Evolutionary conservation across 352 stramenopile species (phyloP), one percentile per base, ranked within the genome.

Genomic region (Pythium insidiosum): DNA sequence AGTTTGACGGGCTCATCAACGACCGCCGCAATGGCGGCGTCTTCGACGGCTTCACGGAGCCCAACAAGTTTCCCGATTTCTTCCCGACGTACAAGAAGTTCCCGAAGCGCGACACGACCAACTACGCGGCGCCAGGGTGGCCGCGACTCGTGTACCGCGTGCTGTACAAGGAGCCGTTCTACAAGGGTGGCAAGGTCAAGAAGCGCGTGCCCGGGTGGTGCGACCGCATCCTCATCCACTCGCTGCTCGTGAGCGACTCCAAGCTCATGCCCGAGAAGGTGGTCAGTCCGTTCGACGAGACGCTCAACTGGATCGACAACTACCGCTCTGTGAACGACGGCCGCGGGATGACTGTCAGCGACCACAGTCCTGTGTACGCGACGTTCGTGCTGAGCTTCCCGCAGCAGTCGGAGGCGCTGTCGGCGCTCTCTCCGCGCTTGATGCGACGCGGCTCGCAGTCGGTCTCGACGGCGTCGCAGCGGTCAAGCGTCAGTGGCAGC

Each of bases 61-160:
- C 84, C 1, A 64, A 71, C 49, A 92, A 88, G 55, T 90, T 89
- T 33, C 73, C 73, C 2, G 73, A 94, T 37, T 95, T 95, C 45
- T 93, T 90, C 31, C 84, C 84, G 15, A 95, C 84, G 12, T 95
- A 95, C 65, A 93, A 93, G 42, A 93, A 93, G 38, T 83, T 90
- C 15, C 75, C 80, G 3, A 80, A 84, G 43, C 78, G 79, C 11
- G 67, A 73, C 2, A 38, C 60, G 15, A 67, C 89, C 43, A 80
- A 88, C 59, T 74, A 86, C 39, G 51, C 43, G 29, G 48, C 73
- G 29, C 58, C 75, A 4, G 62, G 73, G 20, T 95, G 84, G 84
- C 66, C 75, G 13, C 71, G 74, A 6, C 61, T 82, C 2, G 74
- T 90, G 13, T 95, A 88, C 43, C 69, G 75, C 6, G 68, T 86